A percentile compares a stretch with the other conserved stretches of the same genome.
These are phyloP conservation scores for Neoboletus brunneissimus DNA, from an alignment of 768 basidiomycete genomes.

Conservation along the genomic window DNA sequence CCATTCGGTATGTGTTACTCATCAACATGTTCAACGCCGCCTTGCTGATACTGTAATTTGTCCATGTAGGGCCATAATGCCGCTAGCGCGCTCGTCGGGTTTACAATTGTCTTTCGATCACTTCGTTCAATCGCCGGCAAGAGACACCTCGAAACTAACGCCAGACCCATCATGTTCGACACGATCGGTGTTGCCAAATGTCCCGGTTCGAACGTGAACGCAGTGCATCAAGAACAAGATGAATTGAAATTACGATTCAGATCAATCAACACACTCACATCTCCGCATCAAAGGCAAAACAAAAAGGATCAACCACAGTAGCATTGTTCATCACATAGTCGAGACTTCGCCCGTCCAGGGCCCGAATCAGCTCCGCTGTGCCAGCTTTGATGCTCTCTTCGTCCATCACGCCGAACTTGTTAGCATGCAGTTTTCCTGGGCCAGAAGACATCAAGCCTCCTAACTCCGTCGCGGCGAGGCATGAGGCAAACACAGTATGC, in stretches of 20 bases:
- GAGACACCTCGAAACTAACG: conserved; percentile 24
- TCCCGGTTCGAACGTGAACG: conserved; percentile 21
- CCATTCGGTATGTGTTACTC: background rate
- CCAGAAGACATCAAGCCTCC: conserved; percentile 1
- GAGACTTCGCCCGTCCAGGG: conserved; percentile 29
- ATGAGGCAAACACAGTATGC: background rate
- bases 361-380: conserved; percentile 13
- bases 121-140: conserved; percentile 32
- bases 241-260: background rate
- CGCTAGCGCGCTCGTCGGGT: conserved; percentile 31
- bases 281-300: background rate
- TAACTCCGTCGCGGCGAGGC: background rate
- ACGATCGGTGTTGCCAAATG: conserved; percentile 17
- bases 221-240: background rate
- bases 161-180: conserved; percentile 31
- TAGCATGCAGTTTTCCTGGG: conserved; percentile 29
- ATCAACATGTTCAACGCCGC: background rate
- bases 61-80: conserved; percentile 9
- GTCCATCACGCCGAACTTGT: conserved; percentile 29
- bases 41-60: conserved; percentile 5
- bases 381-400: conserved; percentile 24
- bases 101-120: conserved; percentile 31
- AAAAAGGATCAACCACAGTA: conserved; percentile 28
- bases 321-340: conserved; percentile 40
- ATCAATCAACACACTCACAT: background rate